Base-by-base conservation (phyloP, 345 rosid species). In the Excoecaria cochinchinensis region DNA sequence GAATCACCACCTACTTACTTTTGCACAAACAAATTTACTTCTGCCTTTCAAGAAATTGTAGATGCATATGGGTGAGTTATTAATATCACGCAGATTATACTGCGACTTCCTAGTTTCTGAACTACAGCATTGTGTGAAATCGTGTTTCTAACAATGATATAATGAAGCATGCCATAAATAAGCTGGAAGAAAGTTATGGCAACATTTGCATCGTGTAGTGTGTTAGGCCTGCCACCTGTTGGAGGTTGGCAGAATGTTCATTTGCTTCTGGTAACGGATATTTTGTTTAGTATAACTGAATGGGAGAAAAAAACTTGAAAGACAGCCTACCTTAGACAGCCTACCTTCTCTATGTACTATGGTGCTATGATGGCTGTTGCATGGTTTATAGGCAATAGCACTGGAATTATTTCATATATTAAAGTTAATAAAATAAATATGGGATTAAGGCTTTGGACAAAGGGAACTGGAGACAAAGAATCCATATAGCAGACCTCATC, bases 11-110 rank as follows among this genome's bases (percentile, higher is more conserved):
- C 98, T 0, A 93, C 99, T 60, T 93, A 82, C 81, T 95, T 95
- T 79, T 87, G 89, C 67, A 91, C 97, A 75, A 95, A 95, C 87
- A 95, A 95, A 83, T 88, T 95, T 78, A 91, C 94, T 68, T 77
- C 92, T 73, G 98, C 98, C 21, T 90, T 93, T 83, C 98, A 95
- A 88, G 99, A 90, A 84, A 93, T 95, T 84, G 98, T 95, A 75
- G 99, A 95, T 78, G 97, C 99, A 4, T 95, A 95, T 61, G 99
- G 98, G 99, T 90, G 74, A 86, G 91, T 86, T 73, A 31, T 38
- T 71, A 22, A 6, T 17, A n/a, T 61, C 16, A 22, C 63, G 60
- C 60, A 31, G 8, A 40, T 62, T 5, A 64, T 56, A 22, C 36
- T 9, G 12, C n/a, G n/a, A 12, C 6, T 75, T 60, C 61, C 14